Conservation (phyloP, 768 basidiomycete genomes). For the Lactarius evosmus region DNA sequence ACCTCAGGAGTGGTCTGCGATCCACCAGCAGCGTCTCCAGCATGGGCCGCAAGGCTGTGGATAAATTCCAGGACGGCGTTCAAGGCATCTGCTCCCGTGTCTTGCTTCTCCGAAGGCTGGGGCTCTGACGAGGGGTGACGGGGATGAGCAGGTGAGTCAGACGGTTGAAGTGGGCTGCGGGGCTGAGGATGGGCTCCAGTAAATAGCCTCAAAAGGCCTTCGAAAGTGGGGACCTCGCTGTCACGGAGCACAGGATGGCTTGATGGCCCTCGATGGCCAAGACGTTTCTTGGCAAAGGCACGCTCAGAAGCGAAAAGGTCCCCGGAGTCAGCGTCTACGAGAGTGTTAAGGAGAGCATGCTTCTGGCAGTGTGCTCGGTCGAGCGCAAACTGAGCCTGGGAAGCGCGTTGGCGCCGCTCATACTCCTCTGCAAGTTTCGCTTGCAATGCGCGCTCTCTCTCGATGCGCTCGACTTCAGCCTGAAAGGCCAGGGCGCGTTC, state of each 20-base stretch:
- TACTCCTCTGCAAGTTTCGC: not conserved
- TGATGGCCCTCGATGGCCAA: too few species aligned
- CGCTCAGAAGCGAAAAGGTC: not conserved
- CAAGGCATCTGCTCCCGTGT: not conserved
- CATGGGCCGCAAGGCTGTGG: not conserved
- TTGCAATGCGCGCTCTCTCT: constrained; percentile 1
- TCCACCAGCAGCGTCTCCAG: not conserved
- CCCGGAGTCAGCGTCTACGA: not conserved
- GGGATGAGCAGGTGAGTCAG: not conserved
- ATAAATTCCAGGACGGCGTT: constrained; percentile 6
- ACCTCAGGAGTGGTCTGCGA: not conserved
- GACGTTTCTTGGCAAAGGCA: not conserved
- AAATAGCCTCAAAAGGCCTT: not conserved
- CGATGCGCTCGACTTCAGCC: constrained; percentile 6
- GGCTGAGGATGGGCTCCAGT: not conserved
- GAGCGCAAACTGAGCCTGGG: not conserved
- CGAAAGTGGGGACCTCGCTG: not conserved
- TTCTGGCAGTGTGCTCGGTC: not conserved
- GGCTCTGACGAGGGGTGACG: not conserved
- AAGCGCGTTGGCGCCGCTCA: not conserved
- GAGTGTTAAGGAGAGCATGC: not conserved
- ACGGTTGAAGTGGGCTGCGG: too few species aligned
- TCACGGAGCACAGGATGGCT: not conserved
- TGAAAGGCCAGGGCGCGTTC: constrained; percentile 5
- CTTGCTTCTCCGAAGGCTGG: not conserved